phyloP scores from a whole-genome alignment of 805 yeast genomes.

The Limtongozyma cylindracea region DNA sequence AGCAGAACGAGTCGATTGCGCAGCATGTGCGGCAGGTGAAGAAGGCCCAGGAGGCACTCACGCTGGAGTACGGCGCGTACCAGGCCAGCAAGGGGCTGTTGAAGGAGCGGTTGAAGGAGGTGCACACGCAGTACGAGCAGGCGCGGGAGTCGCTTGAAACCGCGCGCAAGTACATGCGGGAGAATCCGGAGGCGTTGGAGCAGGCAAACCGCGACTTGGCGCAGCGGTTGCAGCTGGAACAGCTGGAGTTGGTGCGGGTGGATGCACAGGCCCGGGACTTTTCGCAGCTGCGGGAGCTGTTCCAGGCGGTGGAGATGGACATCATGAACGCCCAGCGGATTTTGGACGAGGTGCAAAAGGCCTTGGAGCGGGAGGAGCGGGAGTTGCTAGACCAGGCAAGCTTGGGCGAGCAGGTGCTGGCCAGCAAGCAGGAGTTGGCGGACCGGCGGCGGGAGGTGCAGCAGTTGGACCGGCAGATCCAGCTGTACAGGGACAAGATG shows the following conservation, averaged over 20 bases:
- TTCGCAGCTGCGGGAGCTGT: conserved; percentile 27
- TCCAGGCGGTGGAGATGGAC: conserved; percentile 16
- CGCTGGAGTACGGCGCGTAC: too few relatives aligned
- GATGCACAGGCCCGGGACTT: conserved; percentile 25
- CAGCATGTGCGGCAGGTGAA: conserved; percentile 37
- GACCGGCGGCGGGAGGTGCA: conserved; percentile 10
- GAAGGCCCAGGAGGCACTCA: conserved; percentile 29
- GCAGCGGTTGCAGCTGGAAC: conserved; percentile 13
- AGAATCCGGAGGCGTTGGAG: conserved; percentile 28
- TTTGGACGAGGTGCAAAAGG: conserved; percentile 22
- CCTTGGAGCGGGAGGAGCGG: too few relatives aligned
- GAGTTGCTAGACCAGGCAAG: too few relatives aligned
- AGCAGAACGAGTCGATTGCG: conserved; percentile 17
- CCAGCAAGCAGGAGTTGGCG: conserved; percentile 10
- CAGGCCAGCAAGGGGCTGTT: too few relatives aligned
- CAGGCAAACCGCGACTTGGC: conserved; percentile 27
- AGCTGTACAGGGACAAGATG: conserved; percentile 24
- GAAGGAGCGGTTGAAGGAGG: conserved; percentile 33
- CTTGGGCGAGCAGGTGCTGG: conserved; percentile 11
- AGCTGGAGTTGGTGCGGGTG: conserved; percentile 3
- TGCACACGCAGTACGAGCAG: conserved; percentile 36
- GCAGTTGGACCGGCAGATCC: conserved; percentile 15
- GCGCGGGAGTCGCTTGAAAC: conserved; percentile 34
- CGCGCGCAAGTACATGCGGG: conserved; percentile 29
- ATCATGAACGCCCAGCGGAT: conserved; percentile 18